Evolutionary conservation across 2,329 filamentous ascomycete species (phyloP), one percentile per base, ranked within the genome.

Genomic region (Epichloe aotearoae): DNA sequence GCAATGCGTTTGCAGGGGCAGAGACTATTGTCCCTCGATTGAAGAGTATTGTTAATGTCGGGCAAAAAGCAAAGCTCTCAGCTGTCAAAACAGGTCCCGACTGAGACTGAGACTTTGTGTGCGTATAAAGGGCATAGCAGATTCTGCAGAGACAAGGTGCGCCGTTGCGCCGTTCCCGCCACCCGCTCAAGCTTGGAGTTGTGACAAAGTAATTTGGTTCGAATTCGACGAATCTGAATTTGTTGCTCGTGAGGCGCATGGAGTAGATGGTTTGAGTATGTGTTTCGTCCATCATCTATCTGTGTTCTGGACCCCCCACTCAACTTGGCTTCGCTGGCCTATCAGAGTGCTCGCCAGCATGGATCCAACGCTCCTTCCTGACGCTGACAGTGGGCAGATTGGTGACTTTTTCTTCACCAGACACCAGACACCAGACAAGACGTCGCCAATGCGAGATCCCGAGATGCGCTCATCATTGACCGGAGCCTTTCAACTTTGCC

Each of bases 31-130:
- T 52, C 12, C 20, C 17, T 41, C 50, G 3, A 48, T 44, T 34
- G 46, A 51, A 33, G 30, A 42, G 48, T 23, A 46, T 34, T 44
- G 20, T 34, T 47, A 2, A 17, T n/a, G 30, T 23, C 46, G 33
- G 19, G 19, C 20, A 43, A 39, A 48, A 44, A 44, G 38, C 36
- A 38, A 46, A 45, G 17, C 20, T 17, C 12, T 17, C 12, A 40
- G 46, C 39, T 41, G 40, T 40, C 50, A 45, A 38, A 19, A 36
- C 17, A 20, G 50, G 40, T 38, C 20, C 12, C 39, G 40, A 38
- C 33, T 45, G 46, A 49, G 40, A 33, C 39, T 45, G 40, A 49
- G 46, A 45, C 50, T 26, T 37, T 30, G 19, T 26, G 17, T 51
- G 20, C 39, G 23, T 26, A 8, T 17, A n/a, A 47, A 43, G n/a